Evolutionary conservation across 257 asterid genomes (phyloP), one percentile per base, ranked within the genome.

Genomic region (Nicotiana sylvestris): DNA sequence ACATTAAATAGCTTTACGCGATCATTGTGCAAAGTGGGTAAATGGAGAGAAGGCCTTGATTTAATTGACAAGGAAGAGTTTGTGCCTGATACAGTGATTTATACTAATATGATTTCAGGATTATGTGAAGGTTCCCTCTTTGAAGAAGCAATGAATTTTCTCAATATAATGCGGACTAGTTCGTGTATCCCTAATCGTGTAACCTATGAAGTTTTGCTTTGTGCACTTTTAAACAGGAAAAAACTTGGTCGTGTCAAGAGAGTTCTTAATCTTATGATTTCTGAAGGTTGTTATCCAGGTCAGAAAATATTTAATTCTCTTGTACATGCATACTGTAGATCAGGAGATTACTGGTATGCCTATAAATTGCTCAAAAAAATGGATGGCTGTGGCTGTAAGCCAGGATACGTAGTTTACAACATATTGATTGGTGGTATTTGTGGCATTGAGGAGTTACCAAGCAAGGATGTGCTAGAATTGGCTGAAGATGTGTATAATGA

Each of bases 91-190:
- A 92, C 98, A 25, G 80, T 90, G 69, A 83, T 93, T 9, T 96
- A 94, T 84, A 96, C 99, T 5, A 85, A 85, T 76, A 94, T 96
- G 99, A 96, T 96, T 66, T 86, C 82, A 72, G 99, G 99, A 72
- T 89, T 96, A 85, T 96, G 98, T 29, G 98, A 96, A 89, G 98
- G 93, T 76, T 96, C 97, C 12, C 86, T 90, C 85, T 96, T 96
- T 83, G 98, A 91, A 83, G 99, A 94, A 90, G 98, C 98, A 79
- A 94, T 96, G 99, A 93, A 94, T 72, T 89, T 94, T 84, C 88
- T 96, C 91, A 85, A 85, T 84, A 82, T 91, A 84, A 94, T 96
- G 99, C 88, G 98, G 60, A 85, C 91, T 16, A 72, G 81, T 86
- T 92, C 98, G 2, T 96, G 98, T 82, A 84, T 91, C 82, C 99